A percentile compares a stretch with the other conserved stretches of the same genome.
Conservation (phyloP, 352 stramenopile genomes). For the Pythium diclinum region DNA sequence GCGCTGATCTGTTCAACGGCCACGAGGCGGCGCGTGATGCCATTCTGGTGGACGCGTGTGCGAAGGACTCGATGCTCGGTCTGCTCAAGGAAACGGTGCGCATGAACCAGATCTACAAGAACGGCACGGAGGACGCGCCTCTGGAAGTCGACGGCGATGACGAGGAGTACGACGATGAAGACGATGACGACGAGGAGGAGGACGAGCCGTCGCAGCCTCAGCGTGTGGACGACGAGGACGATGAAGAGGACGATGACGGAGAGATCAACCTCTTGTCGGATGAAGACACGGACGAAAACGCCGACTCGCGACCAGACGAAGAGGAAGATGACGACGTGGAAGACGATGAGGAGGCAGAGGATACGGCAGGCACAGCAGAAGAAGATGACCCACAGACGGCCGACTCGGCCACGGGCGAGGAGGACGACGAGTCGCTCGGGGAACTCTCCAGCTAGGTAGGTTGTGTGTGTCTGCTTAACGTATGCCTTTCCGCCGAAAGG, state of each 20-base stretch:
- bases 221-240: conserved; percentile 14
- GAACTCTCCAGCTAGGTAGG: conserved; percentile 24
- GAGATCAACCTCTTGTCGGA: conserved; percentile 54
- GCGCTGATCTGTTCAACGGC: conserved; percentile 59
- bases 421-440: conserved; percentile 22
- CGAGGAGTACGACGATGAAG: conserved; percentile 34
- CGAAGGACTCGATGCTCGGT: conserved; percentile 49
- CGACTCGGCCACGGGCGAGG: conserved; percentile 23
- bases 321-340: conserved; percentile 25
- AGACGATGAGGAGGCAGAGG: conserved; percentile 24
- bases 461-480: conserved; percentile 10
- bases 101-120: conserved; percentile 42
- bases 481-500: conserved; percentile 2
- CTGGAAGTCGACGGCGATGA: conserved; percentile 64
- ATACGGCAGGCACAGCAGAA: conserved; percentile 30
- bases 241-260: conserved; percentile 29
- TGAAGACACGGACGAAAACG: conserved; percentile 40
- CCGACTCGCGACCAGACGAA: conserved; percentile 18
- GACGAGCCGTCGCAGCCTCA: conserved; percentile 24
- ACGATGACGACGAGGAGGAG: conserved; percentile 33
- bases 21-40: conserved; percentile 57
- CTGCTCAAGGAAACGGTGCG: conserved; percentile 57
- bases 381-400: conserved; percentile 26
- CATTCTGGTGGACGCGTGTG: conserved; percentile 60
- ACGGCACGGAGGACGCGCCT: conserved; percentile 46